Base-by-base conservation (phyloP, 805 yeast species). In the Tetrapisispora arboricola region DNA sequence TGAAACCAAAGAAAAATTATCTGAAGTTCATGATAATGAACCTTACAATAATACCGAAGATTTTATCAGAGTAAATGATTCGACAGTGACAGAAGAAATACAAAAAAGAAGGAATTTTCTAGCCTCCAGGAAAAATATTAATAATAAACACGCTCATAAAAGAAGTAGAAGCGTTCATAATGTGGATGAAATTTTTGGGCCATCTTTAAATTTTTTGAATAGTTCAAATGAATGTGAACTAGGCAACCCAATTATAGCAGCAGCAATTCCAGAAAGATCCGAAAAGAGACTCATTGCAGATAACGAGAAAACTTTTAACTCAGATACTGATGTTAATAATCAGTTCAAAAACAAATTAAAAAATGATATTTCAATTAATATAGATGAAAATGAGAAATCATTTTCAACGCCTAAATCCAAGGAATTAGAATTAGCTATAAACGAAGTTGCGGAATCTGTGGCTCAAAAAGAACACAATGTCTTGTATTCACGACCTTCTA, bases 151-250 rank as follows among this genome's bases (percentile, higher is more conserved):
- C 38, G 43, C 43, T n/a, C 64, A 59, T 45, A 55, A 49, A 41
- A 49, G 64, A 35, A 57, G 59, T 24, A 51, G 53, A 44, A 59
- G 64, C 33, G 39, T 55, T 11, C 58, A 54, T 34, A 49, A 45
- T 32, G 46, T 42, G 6, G 48, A 48, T 11, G 56, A 51, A 19
- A 42, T 39, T 2, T 15, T 20, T 18, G 16, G n/a, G n/a, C n/a
- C n/a, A n/a, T n/a, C n/a, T n/a, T n/a, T n/a, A n/a, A n/a, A n/a
- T n/a, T n/a, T n/a, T n/a, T n/a, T n/a, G n/a, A n/a, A n/a, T n/a
- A 11, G 25, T 12, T 29, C 18, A 20, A 37, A 3, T 32, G 12
- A 10, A n/a, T n/a, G n/a, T n/a, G n/a, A n/a, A n/a, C n/a, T n/a
- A n/a, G n/a, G n/a, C n/a, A n/a, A n/a, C n/a, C n/a, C n/a, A n/a